phyloP scores from a whole-genome alignment of 352 stramenopile species.

The Hyaloperonospora arabidopsidis region DNA sequence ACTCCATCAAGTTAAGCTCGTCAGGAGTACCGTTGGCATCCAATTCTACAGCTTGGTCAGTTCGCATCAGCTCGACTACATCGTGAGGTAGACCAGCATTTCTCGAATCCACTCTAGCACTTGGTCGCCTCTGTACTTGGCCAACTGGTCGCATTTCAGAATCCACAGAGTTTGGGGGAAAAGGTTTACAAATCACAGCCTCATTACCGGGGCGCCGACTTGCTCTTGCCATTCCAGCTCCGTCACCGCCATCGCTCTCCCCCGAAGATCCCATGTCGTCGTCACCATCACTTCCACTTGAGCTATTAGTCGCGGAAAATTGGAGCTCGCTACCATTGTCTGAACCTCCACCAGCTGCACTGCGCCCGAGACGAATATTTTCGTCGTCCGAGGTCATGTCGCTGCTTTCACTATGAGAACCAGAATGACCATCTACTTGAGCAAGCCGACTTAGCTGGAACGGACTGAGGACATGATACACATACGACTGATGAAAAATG shows the following conservation, averaged over 20 bases:
- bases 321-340: conserved; percentile 34
- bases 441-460: conserved; percentile 15
- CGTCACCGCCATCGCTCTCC: conserved; percentile 28
- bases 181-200: background rate
- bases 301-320: conserved; percentile 41
- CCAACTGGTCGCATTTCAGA: conserved; percentile 11
- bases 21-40: conserved; percentile 45
- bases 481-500: conserved; percentile 37
- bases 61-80: conserved; percentile 73
- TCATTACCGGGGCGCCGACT: conserved; percentile 12
- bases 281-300: conserved; percentile 54
- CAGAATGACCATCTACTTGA: conserved; percentile 54
- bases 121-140: conserved; percentile 23
- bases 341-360: conserved; percentile 29
- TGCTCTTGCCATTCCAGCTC: conserved; percentile 6
- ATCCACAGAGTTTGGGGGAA: conserved; percentile 2
- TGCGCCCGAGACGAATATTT: conserved; percentile 34
- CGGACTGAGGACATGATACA: conserved; percentile 24
- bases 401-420: conserved; percentile 48
- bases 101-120: conserved; percentile 24
- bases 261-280: conserved; percentile 30
- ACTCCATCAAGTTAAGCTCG: conserved; percentile 73
- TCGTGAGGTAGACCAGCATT: conserved; percentile 34
- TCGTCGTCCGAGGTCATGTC: conserved; percentile 44
- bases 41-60: conserved; percentile 42